Evolutionary conservation across 2,329 filamentous ascomycete genomes (phyloP), one percentile per base, ranked within the genome.

Genomic region (Dothistroma septosporum): DNA sequence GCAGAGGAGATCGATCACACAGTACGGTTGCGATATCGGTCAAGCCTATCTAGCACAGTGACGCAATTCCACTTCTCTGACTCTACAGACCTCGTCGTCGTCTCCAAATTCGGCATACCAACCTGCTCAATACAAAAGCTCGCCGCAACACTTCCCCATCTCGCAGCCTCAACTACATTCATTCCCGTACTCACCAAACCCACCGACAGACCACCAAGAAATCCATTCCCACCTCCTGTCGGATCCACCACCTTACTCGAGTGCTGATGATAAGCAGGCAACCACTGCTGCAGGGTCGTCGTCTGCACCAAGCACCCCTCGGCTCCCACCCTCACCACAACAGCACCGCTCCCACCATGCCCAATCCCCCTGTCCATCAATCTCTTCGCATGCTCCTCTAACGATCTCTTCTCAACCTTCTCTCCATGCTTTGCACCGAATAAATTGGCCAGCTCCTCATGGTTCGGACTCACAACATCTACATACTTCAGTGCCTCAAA

Each of bases 91-190:
- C 53, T 61, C 6, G 68, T 53, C 21, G 33, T 7, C 33, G 49
- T 66, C 56, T 69, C 70, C 57, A 92, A 70, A 0, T 74, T 73
- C 0, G 93, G 93, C 74, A 95, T 85, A 0, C 94, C 93, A 56
- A 96, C 87, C 75, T 99, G 94, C 76, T 99, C 92, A 69, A 99
- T 96, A 16, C 91, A 91, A 75, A 96, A 94, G 70, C 92, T 92
- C 8, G 94, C 93, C 1, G 91, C 88, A 6, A 97, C 83, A 50
- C 85, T 88, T 4, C 87, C 94, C 85, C 88, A 93, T 0, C 85
- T 80, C 5, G 89, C 87, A 5, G 91, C 92, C 68, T 91, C 86
- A 62, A 87, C 85, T 46, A 90, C 79, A 64, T 75, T 69, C 48
- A 77, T 33, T 80, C 86, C 66, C 0, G 61, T 88, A 60, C 80